phyloP scores from a whole-genome alignment of 495 filamentous ascomycete species.

The Penicillium atrosanguineum region DNA sequence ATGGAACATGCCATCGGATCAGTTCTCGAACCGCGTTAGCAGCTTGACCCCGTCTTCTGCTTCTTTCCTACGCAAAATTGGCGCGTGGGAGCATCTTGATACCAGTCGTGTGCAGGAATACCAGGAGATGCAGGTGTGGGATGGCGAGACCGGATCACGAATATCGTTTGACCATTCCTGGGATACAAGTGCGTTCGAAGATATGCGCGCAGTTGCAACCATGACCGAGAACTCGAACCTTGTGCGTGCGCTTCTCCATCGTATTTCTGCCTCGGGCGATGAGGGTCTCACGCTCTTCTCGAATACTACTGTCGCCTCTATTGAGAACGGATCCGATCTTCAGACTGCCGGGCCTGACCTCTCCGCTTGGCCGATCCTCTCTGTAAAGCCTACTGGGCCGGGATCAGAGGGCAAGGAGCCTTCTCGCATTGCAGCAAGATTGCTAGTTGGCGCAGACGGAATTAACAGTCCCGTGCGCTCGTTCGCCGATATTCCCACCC shows the following conservation, averaged over 20 bases:
- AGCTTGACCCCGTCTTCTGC: slow-evolving; percentile 87
- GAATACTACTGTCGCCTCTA: slow-evolving; percentile 70
- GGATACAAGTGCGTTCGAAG: slow-evolving; percentile 46
- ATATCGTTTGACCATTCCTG: slow-evolving; percentile 83
- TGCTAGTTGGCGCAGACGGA: slow-evolving; percentile 92
- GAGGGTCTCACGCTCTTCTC: slow-evolving; percentile 65
- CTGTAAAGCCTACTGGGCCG: slow-evolving; percentile 48
- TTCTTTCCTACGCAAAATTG: slow-evolving; percentile 68
- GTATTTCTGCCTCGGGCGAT: slow-evolving; percentile 65
- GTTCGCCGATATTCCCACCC: slow-evolving; percentile 80
- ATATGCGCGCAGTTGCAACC: slow-evolving; percentile 70
- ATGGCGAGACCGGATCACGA: slow-evolving; percentile 79
- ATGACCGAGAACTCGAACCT: slow-evolving; percentile 97
- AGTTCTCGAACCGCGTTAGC: slow-evolving; percentile 91
- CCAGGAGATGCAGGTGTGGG: slow-evolving; percentile 95
- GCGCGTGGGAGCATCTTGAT: slow-evolving; percentile 80
- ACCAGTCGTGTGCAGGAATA: slow-evolving; percentile 75
- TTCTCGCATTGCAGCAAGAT: slow-evolving; percentile 65
- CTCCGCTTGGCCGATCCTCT: slow-evolving; percentile 80
- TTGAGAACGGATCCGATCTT: slow-evolving; percentile 65
- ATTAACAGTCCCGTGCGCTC: slow-evolving; percentile 89
- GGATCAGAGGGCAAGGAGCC: slow-evolving; percentile 33
- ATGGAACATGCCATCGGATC: slow-evolving; percentile 61
- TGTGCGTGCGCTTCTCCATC: slow-evolving; percentile 67
- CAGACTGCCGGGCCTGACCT: slow-evolving; percentile 65